Percentiles rank a stretch among this genome's conserved stretches.
Conservation (phyloP, 208 protist species). For the Phytomonas sp. region DNA sequence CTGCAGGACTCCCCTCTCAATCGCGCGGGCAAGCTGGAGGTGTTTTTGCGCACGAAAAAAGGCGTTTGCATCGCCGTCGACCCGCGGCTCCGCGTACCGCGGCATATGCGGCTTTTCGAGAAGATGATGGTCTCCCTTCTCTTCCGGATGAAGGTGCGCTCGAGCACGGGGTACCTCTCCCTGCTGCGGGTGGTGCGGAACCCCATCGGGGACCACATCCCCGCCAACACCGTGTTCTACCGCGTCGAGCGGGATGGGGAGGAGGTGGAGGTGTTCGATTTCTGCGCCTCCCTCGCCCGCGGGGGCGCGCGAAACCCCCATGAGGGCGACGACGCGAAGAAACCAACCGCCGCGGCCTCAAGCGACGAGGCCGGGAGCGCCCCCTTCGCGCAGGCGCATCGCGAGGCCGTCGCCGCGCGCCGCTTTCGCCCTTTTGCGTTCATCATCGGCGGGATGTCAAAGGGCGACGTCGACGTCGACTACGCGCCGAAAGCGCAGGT, state of each 20-base stretch:
- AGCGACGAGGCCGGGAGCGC: constrained; percentile 23
- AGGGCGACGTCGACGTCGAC: constrained; percentile 64
- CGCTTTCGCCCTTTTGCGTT: constrained; percentile 81
- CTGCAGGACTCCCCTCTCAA: constrained; percentile 98
- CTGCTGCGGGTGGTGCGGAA: constrained; percentile 98
- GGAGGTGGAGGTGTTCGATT: constrained; percentile 54
- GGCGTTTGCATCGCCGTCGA: constrained; percentile 94
- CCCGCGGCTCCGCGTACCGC: constrained; percentile 96
- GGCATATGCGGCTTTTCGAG: constrained; percentile 97
- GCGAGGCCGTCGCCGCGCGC: constrained; percentile 23
- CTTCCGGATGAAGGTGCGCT: constrained; percentile 96
- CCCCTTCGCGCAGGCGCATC: constrained; percentile 35
- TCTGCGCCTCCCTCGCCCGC: constrained; percentile 37
- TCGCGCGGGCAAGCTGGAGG: constrained; percentile 95
- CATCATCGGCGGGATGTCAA: constrained; percentile 82
- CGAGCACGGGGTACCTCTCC: constrained; percentile 77
- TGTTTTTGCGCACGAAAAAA: constrained; percentile 96
- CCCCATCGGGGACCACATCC: constrained; percentile 97
- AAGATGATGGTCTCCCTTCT: constrained; percentile 98
- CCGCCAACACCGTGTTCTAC: constrained; percentile 64
- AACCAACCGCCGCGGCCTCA: constrained; percentile 12
- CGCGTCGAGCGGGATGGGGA: constrained; percentile 84
- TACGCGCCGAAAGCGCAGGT: constrained; percentile 55
- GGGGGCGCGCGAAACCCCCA: constrained; percentile 15
- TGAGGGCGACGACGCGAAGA: background rate